A percentile compares a stretch with the other conserved stretches of the same genome.
phyloP scores from a whole-genome alignment of 176 grass and related monocot genomes.

The Aegilops speltoides region DNA sequence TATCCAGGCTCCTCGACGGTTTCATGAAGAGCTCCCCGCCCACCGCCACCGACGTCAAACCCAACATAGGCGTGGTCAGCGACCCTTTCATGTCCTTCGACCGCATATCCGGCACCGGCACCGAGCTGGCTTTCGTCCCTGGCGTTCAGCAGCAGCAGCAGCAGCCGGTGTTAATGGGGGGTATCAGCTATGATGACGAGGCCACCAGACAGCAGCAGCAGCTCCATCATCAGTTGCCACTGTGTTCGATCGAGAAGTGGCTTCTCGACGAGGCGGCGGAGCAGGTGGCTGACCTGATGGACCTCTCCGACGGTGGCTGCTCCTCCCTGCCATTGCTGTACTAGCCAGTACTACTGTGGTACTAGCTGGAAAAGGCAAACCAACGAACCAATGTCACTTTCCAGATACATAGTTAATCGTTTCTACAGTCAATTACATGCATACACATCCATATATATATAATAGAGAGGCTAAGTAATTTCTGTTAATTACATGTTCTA shows the following conservation, averaged over 20 bases:
- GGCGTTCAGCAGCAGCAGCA: slow-evolving; percentile 1
- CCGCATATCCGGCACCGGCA: neutral
- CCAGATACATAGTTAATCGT: neutral
- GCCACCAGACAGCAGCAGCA: slow-evolving; percentile 34
- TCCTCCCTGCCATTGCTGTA: slow-evolving; percentile 46
- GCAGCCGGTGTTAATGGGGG: slow-evolving; percentile 4
- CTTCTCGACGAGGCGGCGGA: slow-evolving; percentile 61
- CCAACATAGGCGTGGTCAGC: neutral
- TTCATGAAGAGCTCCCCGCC: slow-evolving; percentile 49
- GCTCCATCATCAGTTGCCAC: slow-evolving; percentile 25
- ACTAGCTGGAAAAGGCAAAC: slow-evolving; percentile 22
- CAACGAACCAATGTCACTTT: neutral
- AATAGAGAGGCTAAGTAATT: slow-evolving; percentile 11
- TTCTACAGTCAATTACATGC: neutral
- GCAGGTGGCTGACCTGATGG: slow-evolving; percentile 55
- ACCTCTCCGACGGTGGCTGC: slow-evolving; percentile 44
- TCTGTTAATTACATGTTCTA: neutral
- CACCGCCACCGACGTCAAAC: slow-evolving; percentile 20
- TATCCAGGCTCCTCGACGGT: slow-evolving; percentile 65
- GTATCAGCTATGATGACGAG: slow-evolving; percentile 24
- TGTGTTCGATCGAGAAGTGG: slow-evolving; percentile 78
- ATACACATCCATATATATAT: slow-evolving; percentile 8
- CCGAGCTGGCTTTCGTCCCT: neutral
- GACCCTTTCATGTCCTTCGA: slow-evolving; percentile 35
- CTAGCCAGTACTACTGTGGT: slow-evolving; percentile 17